Evolutionary conservation across 139 green algal species (phyloP).

Genomic region (Chloropicon primus): DNA sequence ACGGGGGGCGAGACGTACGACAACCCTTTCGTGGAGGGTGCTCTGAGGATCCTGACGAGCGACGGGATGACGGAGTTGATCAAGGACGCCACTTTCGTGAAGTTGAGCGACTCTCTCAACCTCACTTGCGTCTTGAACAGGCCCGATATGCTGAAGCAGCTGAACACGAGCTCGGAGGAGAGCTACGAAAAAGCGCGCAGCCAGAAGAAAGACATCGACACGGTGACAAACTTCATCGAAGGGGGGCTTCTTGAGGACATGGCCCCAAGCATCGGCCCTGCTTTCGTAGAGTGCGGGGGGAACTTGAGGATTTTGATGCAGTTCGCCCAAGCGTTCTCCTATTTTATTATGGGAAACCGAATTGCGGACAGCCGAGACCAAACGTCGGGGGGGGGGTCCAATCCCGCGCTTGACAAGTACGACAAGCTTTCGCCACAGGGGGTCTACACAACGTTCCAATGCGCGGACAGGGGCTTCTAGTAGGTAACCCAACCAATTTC

Average conservation of each 20-base stretch:
- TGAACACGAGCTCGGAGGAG: no score
- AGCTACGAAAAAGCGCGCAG: no score
- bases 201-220: no score
- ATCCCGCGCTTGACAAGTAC: not conserved
- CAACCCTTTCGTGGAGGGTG: not conserved
- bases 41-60: not conserved
- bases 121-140: not conserved
- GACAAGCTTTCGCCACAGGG: not conserved
- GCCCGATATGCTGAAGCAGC: not conserved
- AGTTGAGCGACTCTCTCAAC: not conserved
- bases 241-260: not conserved
- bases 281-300: not conserved
- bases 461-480: not conserved
- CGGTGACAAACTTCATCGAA: not conserved
- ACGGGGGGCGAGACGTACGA: not conserved
- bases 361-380: not conserved
- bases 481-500: no score
- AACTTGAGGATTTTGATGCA: not conserved
- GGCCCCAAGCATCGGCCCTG: not conserved
- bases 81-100: not conserved
- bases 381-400: no score
- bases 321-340: not conserved
- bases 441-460: not conserved
- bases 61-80: not conserved
- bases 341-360: not conserved